Percentiles rank a stretch among this genome's conserved stretches.
Evolutionary conservation across 495 filamentous ascomycete genomes (phyloP).

Genomic region (Parathielavia appendiculata): DNA sequence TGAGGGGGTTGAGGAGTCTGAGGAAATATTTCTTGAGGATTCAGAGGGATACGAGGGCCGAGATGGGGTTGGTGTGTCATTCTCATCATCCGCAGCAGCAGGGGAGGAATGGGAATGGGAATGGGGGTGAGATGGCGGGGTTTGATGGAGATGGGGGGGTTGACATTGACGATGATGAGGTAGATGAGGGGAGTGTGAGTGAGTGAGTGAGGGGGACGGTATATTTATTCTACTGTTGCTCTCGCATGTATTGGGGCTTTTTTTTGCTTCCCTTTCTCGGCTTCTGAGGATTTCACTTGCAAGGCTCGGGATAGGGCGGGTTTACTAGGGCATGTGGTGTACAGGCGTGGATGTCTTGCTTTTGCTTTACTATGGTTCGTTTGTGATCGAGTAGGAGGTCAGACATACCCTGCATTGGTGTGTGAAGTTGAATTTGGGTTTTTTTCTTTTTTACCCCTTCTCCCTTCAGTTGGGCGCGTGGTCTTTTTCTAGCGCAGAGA

Average conservation of each 20-base stretch:
- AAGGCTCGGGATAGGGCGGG: neutral
- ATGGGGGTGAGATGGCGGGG: conserved; percentile 15
- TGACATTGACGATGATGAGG: conserved; percentile 24
- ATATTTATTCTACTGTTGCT: neutral
- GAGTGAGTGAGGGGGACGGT: conserved; percentile 24
- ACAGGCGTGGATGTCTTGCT: neutral
- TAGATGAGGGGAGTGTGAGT: conserved; percentile 37
- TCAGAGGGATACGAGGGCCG: conserved; percentile 66
- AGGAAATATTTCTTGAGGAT: conserved; percentile 84
- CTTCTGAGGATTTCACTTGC: neutral
- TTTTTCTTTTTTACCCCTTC: neutral
- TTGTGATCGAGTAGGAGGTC: conserved; percentile 2
- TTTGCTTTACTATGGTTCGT: neutral
- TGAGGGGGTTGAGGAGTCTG: conserved; percentile 76
- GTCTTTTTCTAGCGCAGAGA: conserved; percentile 10
- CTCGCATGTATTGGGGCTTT: neutral
- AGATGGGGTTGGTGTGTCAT: conserved; percentile 38
- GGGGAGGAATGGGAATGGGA: conserved; percentile 11
- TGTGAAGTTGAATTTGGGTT: conserved; percentile 1
- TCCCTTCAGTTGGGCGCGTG: neutral
- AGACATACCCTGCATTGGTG: conserved; percentile 18
- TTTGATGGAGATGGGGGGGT: conserved; percentile 20
- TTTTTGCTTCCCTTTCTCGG: neutral
- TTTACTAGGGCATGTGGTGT: neutral
- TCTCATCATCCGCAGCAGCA: neutral